Conservation (phyloP, 2,329 filamentous ascomycete species). For the Fusarium fujikuroi region DNA sequence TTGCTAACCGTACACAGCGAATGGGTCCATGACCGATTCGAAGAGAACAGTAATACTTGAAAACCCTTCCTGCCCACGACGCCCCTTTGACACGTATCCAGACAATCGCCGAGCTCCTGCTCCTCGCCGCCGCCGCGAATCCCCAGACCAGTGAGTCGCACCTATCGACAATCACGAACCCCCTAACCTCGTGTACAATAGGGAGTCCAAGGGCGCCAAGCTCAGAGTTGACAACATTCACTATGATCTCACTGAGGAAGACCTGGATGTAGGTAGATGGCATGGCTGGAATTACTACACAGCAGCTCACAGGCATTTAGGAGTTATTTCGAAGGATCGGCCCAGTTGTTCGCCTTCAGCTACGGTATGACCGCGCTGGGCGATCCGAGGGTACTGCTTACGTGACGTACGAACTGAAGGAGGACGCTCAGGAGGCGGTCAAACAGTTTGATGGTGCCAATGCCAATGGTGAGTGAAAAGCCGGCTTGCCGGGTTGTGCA, state of each 20-base stretch:
- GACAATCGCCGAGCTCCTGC: conserved; percentile 55
- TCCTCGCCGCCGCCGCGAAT: conserved; percentile 56
- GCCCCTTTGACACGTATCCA: conserved; percentile 43
- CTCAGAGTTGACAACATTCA: conserved; percentile 90
- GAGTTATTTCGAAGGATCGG: conserved; percentile 85
- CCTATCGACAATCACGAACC: conserved; percentile 2
- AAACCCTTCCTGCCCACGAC: conserved; percentile 4
- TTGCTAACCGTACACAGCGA: conserved; percentile 64
- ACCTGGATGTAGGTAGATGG: conserved; percentile 72
- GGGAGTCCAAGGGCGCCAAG: conserved; percentile 71
- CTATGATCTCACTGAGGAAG: conserved; percentile 88
- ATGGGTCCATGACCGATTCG: conserved; percentile 94
- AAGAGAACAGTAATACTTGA: conserved; percentile 70
- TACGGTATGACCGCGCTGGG: conserved; percentile 88
- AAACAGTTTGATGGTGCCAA: conserved; percentile 89
- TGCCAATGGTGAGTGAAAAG: conserved; percentile 71
- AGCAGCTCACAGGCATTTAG: conserved; percentile 58
- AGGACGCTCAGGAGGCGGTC: conserved; percentile 80
- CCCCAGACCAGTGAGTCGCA: conserved; percentile 53
- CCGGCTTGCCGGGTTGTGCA: not conserved
- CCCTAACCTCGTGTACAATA: conserved; percentile 43
- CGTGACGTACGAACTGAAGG: conserved; percentile 78
- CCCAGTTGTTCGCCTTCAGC: conserved; percentile 72
- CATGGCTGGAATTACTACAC: not conserved
- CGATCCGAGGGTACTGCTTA: conserved; percentile 87